Evolutionary conservation across 371 early-diverging fungal genomes (phyloP), one percentile per base, ranked within the genome.

Genomic region (Rhizopus microsporus): DNA sequence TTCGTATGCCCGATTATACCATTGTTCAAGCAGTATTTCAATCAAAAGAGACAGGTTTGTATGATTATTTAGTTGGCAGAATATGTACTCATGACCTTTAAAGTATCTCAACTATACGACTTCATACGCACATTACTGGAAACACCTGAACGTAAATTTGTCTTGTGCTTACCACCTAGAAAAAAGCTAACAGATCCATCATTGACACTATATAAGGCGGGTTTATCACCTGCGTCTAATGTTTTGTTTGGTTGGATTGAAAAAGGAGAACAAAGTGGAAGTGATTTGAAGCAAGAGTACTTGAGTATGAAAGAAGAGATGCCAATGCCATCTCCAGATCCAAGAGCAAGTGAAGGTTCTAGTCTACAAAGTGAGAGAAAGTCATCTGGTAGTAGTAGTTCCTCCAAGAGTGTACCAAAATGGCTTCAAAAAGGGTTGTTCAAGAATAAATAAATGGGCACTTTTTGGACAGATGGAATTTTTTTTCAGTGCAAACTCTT

Each of bases 401-500:
- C 59, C 32, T 37, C 62, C 48, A 72, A 60, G n/a, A 39, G 56
- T 12, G 59, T 79, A 8, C 80, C 80, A 33, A 76, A 72, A 59
- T 79, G 80, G 80, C 55, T 79, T 13, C 72, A 76, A 37, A 79
- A 79, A 37, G 80, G 80, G 5, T 35, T 79, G 13, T 79, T 76
- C 42, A 79, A 74, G 56, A 79, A 76, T 60, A 71, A 66, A 59
- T 58, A 62, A 65, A 37, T 23, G 1, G 23, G n/a, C n/a, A 23
- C 23, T 23, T 23, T 2, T 23, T 23, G 0, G 23, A 23, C 23
- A 23, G 23, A 23, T 23, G 2, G 23, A 23, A 23, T 2, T 1
- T 23, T 23, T 23, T 23, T 23, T 23, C 23, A 23, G 23, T 23
- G 23, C n/a, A n/a, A n/a, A n/a, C n/a, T n/a, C n/a, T n/a, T n/a